Evolutionary conservation across 768 basidiomycete genomes (phyloP), one percentile per base, ranked within the genome.

Genomic region (Mycena galericulata): DNA sequence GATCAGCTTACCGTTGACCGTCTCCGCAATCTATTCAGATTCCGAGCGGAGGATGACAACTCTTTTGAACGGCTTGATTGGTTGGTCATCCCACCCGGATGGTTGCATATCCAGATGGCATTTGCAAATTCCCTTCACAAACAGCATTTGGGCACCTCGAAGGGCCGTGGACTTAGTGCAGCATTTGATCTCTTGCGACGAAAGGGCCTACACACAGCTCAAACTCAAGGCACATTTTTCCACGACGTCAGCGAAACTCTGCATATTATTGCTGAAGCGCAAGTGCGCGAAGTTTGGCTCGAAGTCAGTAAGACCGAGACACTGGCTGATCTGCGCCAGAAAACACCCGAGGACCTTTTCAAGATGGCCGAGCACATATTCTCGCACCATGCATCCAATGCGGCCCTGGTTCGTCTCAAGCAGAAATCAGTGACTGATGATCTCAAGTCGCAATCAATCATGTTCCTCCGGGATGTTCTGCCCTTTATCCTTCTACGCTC

Each of bases 81-180:
- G 67, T 56, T 80, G 8, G 46, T 80, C 1, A 59, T 72, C 0
- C 55, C 73, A 0, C 81, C 81, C 53, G 81, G 84, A 1, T 86
- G 82, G 82, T 77, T 86, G n/a, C 84, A 86, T 64, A 62, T 78
- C 1, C 50, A 72, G 36, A 83, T 86, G 77, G 82, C 81, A 2
- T 77, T 78, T 50, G 81, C 76, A 12, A 78, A 79, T 46, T 83
- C 84, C 0, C 49, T 85, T 0, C 80, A 85, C 60, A 78, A 80
- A 43, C 84, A 85, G 61, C 84, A 83, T 67, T 73, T 78, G 10
- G 80, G 79, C 0, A 81, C 80, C 1, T 54, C 70, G 14, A 59
- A 62, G 29, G 71, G 74, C 1, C 65, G 74, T 6, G 78, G 80
- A 0, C 63, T 83, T 5, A 46, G 67, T 18, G 76, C 79, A 4